Conservation (phyloP, 2,329 filamentous ascomycete species). For the Aspergillus proliferans region DNA sequence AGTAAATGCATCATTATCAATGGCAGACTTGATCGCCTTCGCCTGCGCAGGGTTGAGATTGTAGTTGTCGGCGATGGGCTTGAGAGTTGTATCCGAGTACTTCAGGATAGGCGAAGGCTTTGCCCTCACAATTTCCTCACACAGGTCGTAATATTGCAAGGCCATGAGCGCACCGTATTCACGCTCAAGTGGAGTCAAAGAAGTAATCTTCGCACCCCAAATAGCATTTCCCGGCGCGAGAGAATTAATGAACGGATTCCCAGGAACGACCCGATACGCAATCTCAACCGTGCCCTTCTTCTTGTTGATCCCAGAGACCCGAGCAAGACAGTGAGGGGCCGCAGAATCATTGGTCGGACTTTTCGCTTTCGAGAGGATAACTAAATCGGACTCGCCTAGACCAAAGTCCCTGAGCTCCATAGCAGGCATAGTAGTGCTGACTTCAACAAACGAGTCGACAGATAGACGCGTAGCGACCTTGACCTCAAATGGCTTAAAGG, state of each 20-base stretch:
- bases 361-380: slow-evolving; percentile 70
- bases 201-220: slow-evolving; percentile 76
- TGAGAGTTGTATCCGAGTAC: slow-evolving; percentile 68
- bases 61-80: slow-evolving; percentile 67
- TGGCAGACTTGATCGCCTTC: slow-evolving; percentile 81
- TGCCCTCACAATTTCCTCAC: slow-evolving; percentile 82
- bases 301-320: slow-evolving; percentile 70
- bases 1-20: slow-evolving; percentile 95
- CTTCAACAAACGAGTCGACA: slow-evolving; percentile 88
- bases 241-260: slow-evolving; percentile 55
- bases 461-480: slow-evolving; percentile 82
- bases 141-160: slow-evolving; percentile 90
- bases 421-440: slow-evolving; percentile 74
- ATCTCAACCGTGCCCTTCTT: slow-evolving; percentile 80
- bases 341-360: slow-evolving; percentile 61
- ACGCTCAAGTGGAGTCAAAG: slow-evolving; percentile 88
- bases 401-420: slow-evolving; percentile 64
- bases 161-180: slow-evolving; percentile 90
- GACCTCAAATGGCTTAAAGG: slow-evolving; percentile 73
- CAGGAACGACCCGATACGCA: slow-evolving; percentile 72
- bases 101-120: slow-evolving; percentile 82
- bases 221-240: slow-evolving; percentile 66
- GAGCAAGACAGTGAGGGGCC: slow-evolving; percentile 75
- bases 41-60: slow-evolving; percentile 83
- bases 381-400: slow-evolving; percentile 77